These are phyloP conservation scores for Sanghuangporus baumii DNA, from an alignment of 1,284 basidiomycete species.

Conservation along the genomic window DNA sequence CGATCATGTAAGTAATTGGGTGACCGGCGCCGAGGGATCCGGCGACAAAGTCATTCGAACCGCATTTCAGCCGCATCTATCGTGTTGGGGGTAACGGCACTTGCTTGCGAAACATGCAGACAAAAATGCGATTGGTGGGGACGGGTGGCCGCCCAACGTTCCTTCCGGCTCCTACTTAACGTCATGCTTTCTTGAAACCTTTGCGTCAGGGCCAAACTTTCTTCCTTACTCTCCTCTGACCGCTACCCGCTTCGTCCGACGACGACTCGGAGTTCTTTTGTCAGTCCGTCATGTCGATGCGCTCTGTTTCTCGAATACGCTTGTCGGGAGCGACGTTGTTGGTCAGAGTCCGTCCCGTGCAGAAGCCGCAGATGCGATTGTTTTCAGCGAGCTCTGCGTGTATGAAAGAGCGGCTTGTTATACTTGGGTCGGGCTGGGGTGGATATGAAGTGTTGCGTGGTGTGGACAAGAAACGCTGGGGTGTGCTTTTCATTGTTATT, in stretches of 20 bases:
- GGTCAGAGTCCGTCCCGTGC: background rate
- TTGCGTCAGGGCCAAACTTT: background rate
- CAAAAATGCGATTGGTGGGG: background rate
- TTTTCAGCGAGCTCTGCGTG: slow-evolving; percentile 26
- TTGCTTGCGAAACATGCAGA: slow-evolving; percentile 10
- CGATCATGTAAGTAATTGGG: too few species aligned
- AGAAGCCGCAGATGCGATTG: background rate
- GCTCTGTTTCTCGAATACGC: background rate
- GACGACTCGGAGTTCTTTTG: background rate
- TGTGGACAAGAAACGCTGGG: slow-evolving; percentile 63
- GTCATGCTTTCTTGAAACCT: background rate
- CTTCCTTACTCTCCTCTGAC: background rate
- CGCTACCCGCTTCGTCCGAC: background rate
- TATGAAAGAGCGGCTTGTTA: slow-evolving; percentile 62
- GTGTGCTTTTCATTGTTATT: slow-evolving; percentile 32
- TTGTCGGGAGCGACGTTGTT: background rate
- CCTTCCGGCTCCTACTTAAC: background rate
- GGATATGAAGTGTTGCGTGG: slow-evolving; percentile 68
- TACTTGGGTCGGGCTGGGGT: slow-evolving; percentile 83
- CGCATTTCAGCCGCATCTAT: too few species aligned
- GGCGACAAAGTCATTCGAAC: too few species aligned
- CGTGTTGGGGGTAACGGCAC: slow-evolving; percentile 3
- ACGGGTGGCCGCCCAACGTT: background rate
- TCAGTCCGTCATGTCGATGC: background rate
- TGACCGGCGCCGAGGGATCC: too few species aligned